phyloP scores from a whole-genome alignment of 2,329 filamentous ascomycete species.

The Chalaropsis thielavioides region DNA sequence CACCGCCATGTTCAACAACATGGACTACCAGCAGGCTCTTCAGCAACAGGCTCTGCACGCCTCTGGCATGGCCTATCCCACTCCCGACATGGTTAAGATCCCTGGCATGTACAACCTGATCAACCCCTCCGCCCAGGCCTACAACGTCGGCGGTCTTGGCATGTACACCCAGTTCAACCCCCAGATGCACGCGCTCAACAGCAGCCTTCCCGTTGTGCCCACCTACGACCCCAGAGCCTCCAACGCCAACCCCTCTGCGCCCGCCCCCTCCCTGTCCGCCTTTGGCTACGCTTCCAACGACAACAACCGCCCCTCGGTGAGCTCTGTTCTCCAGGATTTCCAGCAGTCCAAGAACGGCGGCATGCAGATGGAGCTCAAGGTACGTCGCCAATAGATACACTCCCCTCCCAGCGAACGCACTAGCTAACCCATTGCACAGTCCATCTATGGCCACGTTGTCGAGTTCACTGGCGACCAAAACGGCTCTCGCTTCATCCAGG shows the following conservation, averaged over 20 bases:
- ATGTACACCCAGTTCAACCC: slow-evolving; percentile 4
- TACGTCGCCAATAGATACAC: slow-evolving; percentile 23
- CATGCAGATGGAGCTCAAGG: slow-evolving; percentile 64
- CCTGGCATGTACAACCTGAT: slow-evolving; percentile 1
- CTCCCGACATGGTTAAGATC: background rate
- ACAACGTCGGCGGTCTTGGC: background rate
- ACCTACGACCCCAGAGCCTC: background rate
- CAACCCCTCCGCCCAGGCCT: background rate
- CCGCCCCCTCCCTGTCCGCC: background rate
- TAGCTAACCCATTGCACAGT: slow-evolving; percentile 28
- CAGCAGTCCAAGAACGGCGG: slow-evolving; percentile 57
- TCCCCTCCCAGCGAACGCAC: too few relatives aligned
- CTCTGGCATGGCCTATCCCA: background rate
- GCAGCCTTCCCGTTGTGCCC: background rate
- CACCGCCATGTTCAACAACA: background rate
- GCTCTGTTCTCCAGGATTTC: slow-evolving; percentile 66
- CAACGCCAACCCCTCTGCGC: background rate
- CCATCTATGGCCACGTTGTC: slow-evolving; percentile 75
- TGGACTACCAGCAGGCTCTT: background rate
- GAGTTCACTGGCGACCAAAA: slow-evolving; percentile 95
- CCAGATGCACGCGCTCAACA: background rate
- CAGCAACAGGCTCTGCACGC: background rate
- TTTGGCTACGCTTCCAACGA: slow-evolving; percentile 1
- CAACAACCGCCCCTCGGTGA: slow-evolving; percentile 31
- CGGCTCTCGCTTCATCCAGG: slow-evolving; percentile 88